A percentile compares a stretch with the other conserved stretches of the same genome.
Evolutionary conservation across 139 green algal genomes (phyloP).

Genomic region (Limnomonas spitsbergensis): DNA sequence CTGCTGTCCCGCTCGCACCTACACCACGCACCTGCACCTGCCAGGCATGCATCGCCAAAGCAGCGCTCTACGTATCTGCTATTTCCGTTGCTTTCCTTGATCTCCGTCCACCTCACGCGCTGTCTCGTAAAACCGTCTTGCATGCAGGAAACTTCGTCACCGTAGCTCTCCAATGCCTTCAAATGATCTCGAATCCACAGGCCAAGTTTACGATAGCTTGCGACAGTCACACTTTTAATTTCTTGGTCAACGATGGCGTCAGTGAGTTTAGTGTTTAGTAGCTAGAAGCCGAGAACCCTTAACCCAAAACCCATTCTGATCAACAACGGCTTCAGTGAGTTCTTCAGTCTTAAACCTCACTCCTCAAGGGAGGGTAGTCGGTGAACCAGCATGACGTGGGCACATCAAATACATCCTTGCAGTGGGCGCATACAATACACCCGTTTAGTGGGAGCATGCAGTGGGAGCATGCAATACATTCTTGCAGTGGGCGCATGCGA

Average conservation of each 20-base stretch:
- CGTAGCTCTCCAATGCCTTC: slow-evolving; percentile 83
- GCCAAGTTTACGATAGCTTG: slow-evolving; percentile 67
- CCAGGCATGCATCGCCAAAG: not conserved
- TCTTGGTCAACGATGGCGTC: slow-evolving; percentile 68
- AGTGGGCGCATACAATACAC: too few relatives aligned
- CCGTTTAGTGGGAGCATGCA: too few relatives aligned
- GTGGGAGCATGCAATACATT: too few relatives aligned
- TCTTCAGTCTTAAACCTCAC: not conserved
- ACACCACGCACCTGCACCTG: not conserved
- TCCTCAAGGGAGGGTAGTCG: not conserved
- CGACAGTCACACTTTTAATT: slow-evolving; percentile 86
- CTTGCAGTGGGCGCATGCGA: too few relatives aligned
- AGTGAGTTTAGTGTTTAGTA: slow-evolving; percentile 37
- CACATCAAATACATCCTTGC: not conserved
- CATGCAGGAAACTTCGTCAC: slow-evolving; percentile 81
- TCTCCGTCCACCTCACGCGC: not conserved
- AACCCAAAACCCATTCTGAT: too few relatives aligned
- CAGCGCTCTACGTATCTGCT: not conserved
- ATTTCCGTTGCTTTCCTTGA: not conserved
- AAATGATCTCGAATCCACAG: slow-evolving; percentile 63
- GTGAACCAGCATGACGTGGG: too few relatives aligned
- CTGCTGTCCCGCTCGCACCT: not conserved
- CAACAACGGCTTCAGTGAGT: not conserved
- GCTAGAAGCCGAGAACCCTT: too few relatives aligned
- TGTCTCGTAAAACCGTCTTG: not conserved